These are phyloP conservation scores for Capsicum rhomboideum DNA, from an alignment of 257 asterid species.

Conservation along the genomic window DNA sequence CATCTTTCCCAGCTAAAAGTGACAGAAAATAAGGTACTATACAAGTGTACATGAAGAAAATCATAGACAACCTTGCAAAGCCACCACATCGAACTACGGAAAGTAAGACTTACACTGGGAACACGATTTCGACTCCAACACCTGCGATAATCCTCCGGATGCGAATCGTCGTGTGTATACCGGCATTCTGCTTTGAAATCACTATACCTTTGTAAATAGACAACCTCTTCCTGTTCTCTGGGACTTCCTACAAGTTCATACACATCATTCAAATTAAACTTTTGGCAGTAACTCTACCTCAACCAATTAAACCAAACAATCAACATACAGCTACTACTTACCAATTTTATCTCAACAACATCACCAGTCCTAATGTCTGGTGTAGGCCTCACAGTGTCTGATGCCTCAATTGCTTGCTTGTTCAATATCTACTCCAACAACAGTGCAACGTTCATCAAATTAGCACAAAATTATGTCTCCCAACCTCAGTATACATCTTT, in stretches of 20 bases:
- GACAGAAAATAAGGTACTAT: background rate
- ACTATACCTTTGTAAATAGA: slow-evolving; percentile 85
- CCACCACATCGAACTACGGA: background rate
- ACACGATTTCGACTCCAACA: slow-evolving; percentile 89
- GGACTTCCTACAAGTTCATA: slow-evolving; percentile 57
- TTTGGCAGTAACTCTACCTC: background rate
- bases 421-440: slow-evolving; percentile 56
- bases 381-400: slow-evolving; percentile 53
- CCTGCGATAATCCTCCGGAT: slow-evolving; percentile 87
- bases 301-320: background rate
- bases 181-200: slow-evolving; percentile 87
- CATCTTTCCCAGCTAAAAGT: background rate
- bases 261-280: slow-evolving; percentile 2
- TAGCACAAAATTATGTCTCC: background rate
- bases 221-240: slow-evolving; percentile 69
- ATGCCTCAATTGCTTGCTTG: slow-evolving; percentile 70
- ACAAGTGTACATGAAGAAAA: background rate
- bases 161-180: slow-evolving; percentile 91
- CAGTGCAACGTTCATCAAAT: slow-evolving; percentile 7
- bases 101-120: slow-evolving; percentile 67
- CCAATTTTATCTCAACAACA: slow-evolving; percentile 84
- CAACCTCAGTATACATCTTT: background rate
- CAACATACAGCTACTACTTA: slow-evolving; percentile 7
- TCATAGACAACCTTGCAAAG: background rate
- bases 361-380: slow-evolving; percentile 90